Evolutionary conservation across 1,284 basidiomycete species (phyloP).

Genomic region (Rhodotorula sp.): DNA sequence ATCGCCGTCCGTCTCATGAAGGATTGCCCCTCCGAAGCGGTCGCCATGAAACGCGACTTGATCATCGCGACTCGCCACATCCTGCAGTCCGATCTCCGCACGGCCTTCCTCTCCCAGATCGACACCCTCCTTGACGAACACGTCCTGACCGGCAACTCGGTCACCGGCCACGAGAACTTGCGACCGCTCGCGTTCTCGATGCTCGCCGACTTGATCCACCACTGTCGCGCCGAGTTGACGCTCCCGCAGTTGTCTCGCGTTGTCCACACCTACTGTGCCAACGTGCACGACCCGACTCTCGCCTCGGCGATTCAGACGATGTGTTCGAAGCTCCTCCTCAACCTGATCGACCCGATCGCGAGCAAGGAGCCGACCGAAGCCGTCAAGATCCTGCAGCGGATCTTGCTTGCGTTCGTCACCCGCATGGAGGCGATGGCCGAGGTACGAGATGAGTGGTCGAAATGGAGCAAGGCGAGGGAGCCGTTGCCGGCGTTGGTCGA

Average conservation of each 20-base stretch:
- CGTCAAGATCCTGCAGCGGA: constrained; percentile 65
- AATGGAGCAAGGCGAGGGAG: constrained; percentile 39
- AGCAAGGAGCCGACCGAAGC: constrained; percentile 66
- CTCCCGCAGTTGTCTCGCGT: constrained; percentile 75
- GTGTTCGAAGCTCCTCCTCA: constrained; percentile 90
- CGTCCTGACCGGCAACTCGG: constrained; percentile 82
- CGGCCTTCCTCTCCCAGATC: constrained; percentile 77
- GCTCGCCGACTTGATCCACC: constrained; percentile 90
- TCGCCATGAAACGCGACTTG: constrained; percentile 67
- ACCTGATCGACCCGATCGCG: constrained; percentile 79
- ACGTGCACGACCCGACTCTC: constrained; percentile 86
- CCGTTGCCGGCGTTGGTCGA: constrained; percentile 53
- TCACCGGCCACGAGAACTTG: constrained; percentile 75
- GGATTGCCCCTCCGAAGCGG: constrained; percentile 86
- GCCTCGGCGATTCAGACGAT: constrained; percentile 82
- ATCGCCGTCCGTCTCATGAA: constrained; percentile 83
- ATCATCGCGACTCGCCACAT: constrained; percentile 92
- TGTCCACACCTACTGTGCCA: constrained; percentile 80
- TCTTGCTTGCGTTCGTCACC: constrained; percentile 82
- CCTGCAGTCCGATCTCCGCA: constrained; percentile 74
- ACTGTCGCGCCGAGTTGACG: constrained; percentile 80
- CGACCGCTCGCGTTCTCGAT: constrained; percentile 83
- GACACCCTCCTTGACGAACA: constrained; percentile 89
- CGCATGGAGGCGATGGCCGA: constrained; percentile 76
- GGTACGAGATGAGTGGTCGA: constrained; percentile 45